These are phyloP conservation scores for Thinopyrum elongatum DNA, from an alignment of 176 grass and related monocot genomes.

Conservation along the genomic window DNA sequence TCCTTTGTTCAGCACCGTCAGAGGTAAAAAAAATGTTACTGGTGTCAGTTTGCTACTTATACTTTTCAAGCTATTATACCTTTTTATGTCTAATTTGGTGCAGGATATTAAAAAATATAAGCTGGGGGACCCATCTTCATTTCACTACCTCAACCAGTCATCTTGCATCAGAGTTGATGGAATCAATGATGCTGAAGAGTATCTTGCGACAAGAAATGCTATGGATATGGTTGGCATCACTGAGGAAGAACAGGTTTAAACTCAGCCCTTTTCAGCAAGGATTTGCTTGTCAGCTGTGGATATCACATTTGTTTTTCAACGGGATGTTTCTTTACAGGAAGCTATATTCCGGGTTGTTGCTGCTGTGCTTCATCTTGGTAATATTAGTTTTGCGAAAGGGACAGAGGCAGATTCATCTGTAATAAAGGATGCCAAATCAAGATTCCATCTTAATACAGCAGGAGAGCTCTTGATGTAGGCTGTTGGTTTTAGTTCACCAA, in stretches of 20 bases:
- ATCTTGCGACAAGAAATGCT: constrained; percentile 85
- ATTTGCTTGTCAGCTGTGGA: constrained; percentile 28
- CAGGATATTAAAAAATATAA: constrained; percentile 87
- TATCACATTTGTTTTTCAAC: constrained; percentile 27
- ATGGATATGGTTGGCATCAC: constrained; percentile 96
- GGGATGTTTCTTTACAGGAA: constrained; percentile 55
- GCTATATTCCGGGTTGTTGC: constrained; percentile 96
- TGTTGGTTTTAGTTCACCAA: constrained; percentile 12
- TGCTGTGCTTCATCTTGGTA: constrained; percentile 97
- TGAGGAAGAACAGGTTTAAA: constrained; percentile 79
- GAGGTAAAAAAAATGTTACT: constrained; percentile 48
- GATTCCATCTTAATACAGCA: constrained; percentile 81
- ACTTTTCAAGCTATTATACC: constrained; percentile 20
- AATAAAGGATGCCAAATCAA: constrained; percentile 93
- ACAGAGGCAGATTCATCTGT: constrained; percentile 86
- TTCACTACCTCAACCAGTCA: constrained; percentile 96
- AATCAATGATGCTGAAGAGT: constrained; percentile 83
- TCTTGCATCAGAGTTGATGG: constrained; percentile 82
- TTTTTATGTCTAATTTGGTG: constrained; percentile 27
- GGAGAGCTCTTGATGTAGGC: constrained; percentile 91
- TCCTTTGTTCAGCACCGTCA: constrained; percentile 84
- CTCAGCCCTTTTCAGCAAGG: constrained; percentile 17
- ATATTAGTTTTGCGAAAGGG: constrained; percentile 89
- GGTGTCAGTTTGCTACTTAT: neutral
- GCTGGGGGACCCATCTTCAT: constrained; percentile 57